phyloP scores from a whole-genome alignment of 352 stramenopile genomes.

The Phytophthora ohioensis region DNA sequence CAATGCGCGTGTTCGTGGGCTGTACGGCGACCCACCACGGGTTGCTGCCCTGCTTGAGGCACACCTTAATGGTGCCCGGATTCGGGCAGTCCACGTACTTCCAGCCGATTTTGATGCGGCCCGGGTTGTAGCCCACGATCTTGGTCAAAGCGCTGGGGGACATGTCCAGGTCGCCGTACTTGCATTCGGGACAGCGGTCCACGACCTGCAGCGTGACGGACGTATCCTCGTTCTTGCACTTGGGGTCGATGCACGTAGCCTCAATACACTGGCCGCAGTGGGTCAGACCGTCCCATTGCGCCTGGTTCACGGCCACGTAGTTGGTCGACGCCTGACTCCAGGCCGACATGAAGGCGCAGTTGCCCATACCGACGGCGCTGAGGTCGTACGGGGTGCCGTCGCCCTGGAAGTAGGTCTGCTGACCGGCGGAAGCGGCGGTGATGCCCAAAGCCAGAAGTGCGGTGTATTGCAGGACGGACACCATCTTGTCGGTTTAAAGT shows the following conservation, averaged over 20 bases:
- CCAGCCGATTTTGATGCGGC: constrained; percentile 42
- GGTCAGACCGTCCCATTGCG: constrained; percentile 34
- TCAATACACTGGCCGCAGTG: constrained; percentile 42
- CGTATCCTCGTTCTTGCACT: constrained; percentile 36
- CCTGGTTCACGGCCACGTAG: constrained; percentile 41
- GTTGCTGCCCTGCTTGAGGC: constrained; percentile 38
- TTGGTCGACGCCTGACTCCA: constrained; percentile 34
- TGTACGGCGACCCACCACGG: constrained; percentile 38
- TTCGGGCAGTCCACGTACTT: constrained; percentile 41
- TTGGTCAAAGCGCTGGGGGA: constrained; percentile 35
- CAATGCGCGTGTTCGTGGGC: constrained; percentile 34
- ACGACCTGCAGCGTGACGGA: constrained; percentile 37
- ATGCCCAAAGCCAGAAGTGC: constrained; percentile 27
- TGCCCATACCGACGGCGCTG: constrained; percentile 20
- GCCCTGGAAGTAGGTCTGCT: constrained; percentile 30
- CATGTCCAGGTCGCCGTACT: constrained; percentile 39
- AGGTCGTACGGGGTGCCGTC: constrained; percentile 34
- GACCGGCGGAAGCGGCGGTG: constrained; percentile 15
- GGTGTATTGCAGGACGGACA: constrained; percentile 28
- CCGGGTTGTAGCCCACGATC: constrained; percentile 36
- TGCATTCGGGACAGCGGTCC: constrained; percentile 32
- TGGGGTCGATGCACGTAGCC: constrained; percentile 36
- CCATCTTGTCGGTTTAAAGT: constrained; percentile 32
- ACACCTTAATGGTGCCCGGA: constrained; percentile 40
- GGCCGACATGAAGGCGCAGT: constrained; percentile 37